Evolutionary conservation across 305 asterid species (phyloP), one percentile per base, ranked within the genome.

Genomic region (Lippia alba): DNA sequence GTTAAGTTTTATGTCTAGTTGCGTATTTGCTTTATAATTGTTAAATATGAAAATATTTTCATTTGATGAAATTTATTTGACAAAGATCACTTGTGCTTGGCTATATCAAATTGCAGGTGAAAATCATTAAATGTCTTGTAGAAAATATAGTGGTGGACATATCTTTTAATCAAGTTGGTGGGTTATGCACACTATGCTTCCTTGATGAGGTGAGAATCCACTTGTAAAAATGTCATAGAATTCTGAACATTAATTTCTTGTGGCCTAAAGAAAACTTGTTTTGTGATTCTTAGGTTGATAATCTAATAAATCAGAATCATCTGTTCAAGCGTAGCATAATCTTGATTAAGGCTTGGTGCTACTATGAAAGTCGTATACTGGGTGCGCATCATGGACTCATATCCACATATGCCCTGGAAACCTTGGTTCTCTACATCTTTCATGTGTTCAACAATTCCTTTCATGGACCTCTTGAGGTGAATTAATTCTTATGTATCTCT

Each of bases 341-440:
- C 72, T 77, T 94, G 84, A 92, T 94, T 41, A 94, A 94, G 83
- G 99, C 99, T 0, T 94, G 99, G 99, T 94, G 99, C 76, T 94
- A 94, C 74, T 94, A 94, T 51, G 99, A 94, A 85, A 94, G 99
- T 79, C 98, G 99, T 41, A 82, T 94, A 82, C 77, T 94, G 80
- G 99, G 99, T 72, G 99, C 99, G 70, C 97, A 91, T 77, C 99
- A 94, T 55, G 99, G 99, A 64, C 92, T 94, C 36, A 90, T 94
- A 76, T 94, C 99, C 57, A 94, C 99, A 50, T 94, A 94, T 69
- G 99, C 99, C 73, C 78, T 94, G 84, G 99, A 94, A 84, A 92
- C 99, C 75, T 76, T 94, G 58, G 99, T 94, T 78, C 98, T 94
- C 68, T 94, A 94, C 83, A 92, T 94, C 82, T 94, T 94, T 79